Conservation (phyloP, 2,329 filamentous ascomycete genomes). For the Alternaria gaisen region DNA sequence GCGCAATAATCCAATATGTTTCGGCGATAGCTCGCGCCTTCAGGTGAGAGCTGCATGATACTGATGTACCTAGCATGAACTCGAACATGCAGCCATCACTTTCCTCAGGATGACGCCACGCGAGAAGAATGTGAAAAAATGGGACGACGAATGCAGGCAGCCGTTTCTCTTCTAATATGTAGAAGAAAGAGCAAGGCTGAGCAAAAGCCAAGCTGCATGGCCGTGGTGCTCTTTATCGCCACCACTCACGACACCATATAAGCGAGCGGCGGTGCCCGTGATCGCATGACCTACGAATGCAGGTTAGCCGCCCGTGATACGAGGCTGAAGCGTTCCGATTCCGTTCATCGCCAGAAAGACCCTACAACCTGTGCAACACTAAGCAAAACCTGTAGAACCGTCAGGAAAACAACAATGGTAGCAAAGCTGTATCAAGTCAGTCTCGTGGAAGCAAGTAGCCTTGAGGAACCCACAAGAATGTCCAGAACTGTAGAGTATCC, state of each 20-base stretch:
- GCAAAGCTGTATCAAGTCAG: constrained; percentile 23
- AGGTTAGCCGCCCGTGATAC: constrained; percentile 1
- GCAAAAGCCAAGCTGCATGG: neutral
- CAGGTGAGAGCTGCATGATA: too few species aligned
- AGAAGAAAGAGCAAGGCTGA: too few species aligned
- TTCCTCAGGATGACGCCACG: too few species aligned
- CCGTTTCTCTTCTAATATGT: too few species aligned
- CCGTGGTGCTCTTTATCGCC: neutral
- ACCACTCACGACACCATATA: constrained; percentile 3
- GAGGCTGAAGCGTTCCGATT: neutral
- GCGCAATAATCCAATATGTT: too few species aligned
- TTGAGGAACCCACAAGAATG: neutral
- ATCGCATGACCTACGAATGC: neutral
- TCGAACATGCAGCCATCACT: too few species aligned
- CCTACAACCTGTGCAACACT: constrained; percentile 30
- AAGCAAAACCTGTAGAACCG: constrained; percentile 27
- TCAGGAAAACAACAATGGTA: constrained; percentile 29
- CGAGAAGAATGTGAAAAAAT: too few species aligned
- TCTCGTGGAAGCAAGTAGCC: neutral
- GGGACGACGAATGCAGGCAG: too few species aligned
- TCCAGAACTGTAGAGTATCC: neutral
- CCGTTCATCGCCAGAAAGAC: constrained; percentile 19
- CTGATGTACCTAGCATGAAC: too few species aligned
- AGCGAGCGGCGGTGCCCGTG: neutral
- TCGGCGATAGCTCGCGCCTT: too few species aligned